phyloP scores from a whole-genome alignment of 768 basidiomycete species.

The Calvatia gigantea region DNA sequence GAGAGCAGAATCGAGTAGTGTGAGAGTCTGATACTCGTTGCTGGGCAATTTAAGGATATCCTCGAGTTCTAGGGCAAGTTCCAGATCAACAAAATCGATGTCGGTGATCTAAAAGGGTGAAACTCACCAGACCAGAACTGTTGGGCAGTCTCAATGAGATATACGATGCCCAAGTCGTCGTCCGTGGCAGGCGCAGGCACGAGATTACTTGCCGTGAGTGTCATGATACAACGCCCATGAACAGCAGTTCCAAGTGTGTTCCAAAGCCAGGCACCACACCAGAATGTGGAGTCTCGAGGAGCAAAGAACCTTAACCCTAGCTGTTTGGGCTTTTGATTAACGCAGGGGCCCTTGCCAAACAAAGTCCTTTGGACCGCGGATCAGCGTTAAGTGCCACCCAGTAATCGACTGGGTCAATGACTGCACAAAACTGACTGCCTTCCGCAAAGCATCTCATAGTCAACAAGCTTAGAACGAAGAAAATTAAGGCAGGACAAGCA shows the following conservation, averaged over 20 bases:
- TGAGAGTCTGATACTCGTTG: slow-evolving; percentile 60
- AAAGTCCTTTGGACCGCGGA: too few relatives aligned
- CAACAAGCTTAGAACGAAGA: too few relatives aligned
- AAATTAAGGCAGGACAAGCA: too few relatives aligned
- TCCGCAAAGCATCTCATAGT: too few relatives aligned
- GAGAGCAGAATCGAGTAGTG: slow-evolving; percentile 74
- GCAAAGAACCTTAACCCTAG: background rate
- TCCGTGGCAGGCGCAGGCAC: slow-evolving; percentile 41
- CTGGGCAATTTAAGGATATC: slow-evolving; percentile 70
- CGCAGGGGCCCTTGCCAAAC: background rate
- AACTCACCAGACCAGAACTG: slow-evolving; percentile 88
- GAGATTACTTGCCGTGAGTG: slow-evolving; percentile 21
- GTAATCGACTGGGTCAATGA: too few relatives aligned
- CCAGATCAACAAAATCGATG: background rate
- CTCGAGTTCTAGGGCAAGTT: slow-evolving; percentile 69
- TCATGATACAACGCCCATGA: slow-evolving; percentile 26
- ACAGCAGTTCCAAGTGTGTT: slow-evolving; percentile 1
- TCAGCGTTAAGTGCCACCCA: too few relatives aligned
- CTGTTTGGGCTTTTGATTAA: background rate
- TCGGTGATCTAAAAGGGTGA: background rate
- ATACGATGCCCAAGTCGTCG: slow-evolving; percentile 76
- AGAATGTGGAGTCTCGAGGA: background rate
- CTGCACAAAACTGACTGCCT: too few relatives aligned
- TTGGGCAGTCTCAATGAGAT: slow-evolving; percentile 77
- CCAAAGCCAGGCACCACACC: background rate